Conservation (phyloP, 2,329 filamentous ascomycete genomes). For the Cadophora luteo-olivacea region DNA sequence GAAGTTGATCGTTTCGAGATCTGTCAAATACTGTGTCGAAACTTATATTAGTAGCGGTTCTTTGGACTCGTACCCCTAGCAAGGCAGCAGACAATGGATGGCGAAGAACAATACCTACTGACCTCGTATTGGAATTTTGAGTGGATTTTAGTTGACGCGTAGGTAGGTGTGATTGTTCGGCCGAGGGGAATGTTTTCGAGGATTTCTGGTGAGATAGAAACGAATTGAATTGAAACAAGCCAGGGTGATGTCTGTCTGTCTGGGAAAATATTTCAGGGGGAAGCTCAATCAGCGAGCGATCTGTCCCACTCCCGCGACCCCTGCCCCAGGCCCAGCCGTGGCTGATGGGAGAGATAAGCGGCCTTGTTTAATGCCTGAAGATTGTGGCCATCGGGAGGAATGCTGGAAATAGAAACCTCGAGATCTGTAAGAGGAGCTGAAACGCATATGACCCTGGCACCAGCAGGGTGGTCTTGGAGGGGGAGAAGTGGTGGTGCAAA, state of each 20-base stretch:
- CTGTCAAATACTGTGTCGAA: conserved; percentile 34
- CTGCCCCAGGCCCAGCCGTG: not conserved
- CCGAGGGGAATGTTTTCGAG: conserved; percentile 6
- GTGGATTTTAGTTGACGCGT: conserved; percentile 11
- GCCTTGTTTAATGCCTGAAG: conserved; percentile 27
- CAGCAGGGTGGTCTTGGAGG: not conserved
- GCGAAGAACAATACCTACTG: not conserved
- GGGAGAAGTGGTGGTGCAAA: not conserved
- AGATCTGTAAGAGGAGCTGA: conserved; percentile 12
- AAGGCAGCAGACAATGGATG: conserved; percentile 25
- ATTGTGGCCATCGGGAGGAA: conserved; percentile 27
- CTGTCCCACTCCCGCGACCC: conserved; percentile 26
- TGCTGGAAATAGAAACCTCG: not conserved
- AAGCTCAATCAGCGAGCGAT: conserved; percentile 20
- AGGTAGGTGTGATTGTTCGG: conserved; percentile 3
- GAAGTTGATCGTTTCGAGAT: conserved; percentile 33
- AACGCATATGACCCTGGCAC: conserved; percentile 16
- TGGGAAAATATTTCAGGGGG: conserved; percentile 9
- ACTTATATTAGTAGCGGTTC: conserved; percentile 31
- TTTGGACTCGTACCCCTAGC: conserved; percentile 25
- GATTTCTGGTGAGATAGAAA: not conserved
- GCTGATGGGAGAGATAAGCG: not conserved
- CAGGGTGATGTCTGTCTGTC: not conserved
- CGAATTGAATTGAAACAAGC: conserved; percentile 1
- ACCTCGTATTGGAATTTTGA: conserved; percentile 5